Conservation (phyloP, 257 asterid species). For the Lithospermum erythrorhizon region DNA sequence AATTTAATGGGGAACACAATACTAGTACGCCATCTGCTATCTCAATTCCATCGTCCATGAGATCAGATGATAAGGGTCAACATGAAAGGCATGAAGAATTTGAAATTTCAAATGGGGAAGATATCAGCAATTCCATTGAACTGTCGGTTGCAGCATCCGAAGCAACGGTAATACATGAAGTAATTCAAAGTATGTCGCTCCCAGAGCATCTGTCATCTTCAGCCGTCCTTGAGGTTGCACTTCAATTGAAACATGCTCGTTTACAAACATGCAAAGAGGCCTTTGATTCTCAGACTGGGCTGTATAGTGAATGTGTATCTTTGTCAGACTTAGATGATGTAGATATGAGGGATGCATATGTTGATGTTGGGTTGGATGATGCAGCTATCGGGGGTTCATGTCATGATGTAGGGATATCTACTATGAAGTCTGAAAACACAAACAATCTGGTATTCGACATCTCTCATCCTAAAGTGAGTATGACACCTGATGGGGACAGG, state of each 20-base stretch:
- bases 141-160: slow-evolving; percentile 78
- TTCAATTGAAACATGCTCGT: slow-evolving; percentile 69
- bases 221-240: slow-evolving; percentile 68
- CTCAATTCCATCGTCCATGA: slow-evolving; percentile 18
- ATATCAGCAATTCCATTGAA: slow-evolving; percentile 36
- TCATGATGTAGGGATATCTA: slow-evolving; percentile 41
- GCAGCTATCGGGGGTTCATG: slow-evolving; percentile 48
- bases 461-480: slow-evolving; percentile 51
- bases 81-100: slow-evolving; percentile 22
- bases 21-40: slow-evolving; percentile 15
- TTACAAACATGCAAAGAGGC: slow-evolving; percentile 32
- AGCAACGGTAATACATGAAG: slow-evolving; percentile 64
- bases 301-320: slow-evolving; percentile 24
- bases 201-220: slow-evolving; percentile 33
- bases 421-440: slow-evolving; percentile 17
- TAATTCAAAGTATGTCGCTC: slow-evolving; percentile 25
- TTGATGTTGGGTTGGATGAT: slow-evolving; percentile 65
- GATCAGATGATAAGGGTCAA: slow-evolving; percentile 18
- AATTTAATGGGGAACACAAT: slow-evolving; percentile 12
- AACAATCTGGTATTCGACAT: slow-evolving; percentile 23
- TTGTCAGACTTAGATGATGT: slow-evolving; percentile 57
- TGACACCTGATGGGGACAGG: slow-evolving; percentile 26
- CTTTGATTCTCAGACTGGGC: slow-evolving; percentile 13
- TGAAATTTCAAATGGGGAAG: slow-evolving; percentile 27
- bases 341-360: slow-evolving; percentile 55